Conservation (phyloP, 2,329 filamentous ascomycete genomes). For the Golovinomyces cichoracearum region DNA sequence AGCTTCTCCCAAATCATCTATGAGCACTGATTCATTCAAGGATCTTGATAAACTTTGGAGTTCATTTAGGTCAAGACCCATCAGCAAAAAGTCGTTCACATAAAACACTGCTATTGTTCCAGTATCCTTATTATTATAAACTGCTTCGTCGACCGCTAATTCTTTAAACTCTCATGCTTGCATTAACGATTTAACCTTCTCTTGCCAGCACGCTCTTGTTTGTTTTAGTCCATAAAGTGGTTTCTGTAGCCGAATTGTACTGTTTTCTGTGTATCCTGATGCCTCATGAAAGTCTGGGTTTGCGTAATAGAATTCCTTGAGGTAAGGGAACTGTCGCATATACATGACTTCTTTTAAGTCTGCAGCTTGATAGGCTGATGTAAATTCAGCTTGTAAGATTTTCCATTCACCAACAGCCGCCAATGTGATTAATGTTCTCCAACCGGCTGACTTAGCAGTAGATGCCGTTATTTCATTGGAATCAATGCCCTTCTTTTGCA, state of each 20-base stretch:
- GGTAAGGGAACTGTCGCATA: not conserved
- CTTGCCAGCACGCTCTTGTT: not conserved
- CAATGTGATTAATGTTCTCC: not conserved
- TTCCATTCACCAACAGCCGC: not conserved
- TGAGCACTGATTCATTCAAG: not conserved
- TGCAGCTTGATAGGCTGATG: not conserved
- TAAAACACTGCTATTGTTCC: not conserved
- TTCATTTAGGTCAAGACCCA: not conserved
- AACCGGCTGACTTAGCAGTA: not conserved
- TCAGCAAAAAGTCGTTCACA: not conserved
- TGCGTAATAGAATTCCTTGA: not conserved
- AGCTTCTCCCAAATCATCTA: not conserved
- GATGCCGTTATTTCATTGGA: not conserved
- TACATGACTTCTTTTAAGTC: not conserved
- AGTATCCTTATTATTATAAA: not conserved
- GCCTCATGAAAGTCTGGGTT: not conserved
- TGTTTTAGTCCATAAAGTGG: not conserved
- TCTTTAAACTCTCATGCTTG: not conserved
- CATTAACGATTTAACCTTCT: not conserved
- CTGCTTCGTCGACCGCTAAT: not conserved
- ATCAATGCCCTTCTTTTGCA: not conserved
- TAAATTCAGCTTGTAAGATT: not conserved
- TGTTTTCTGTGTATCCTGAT: not conserved
- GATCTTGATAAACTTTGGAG: not conserved
- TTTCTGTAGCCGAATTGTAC: not conserved